Evolutionary conservation across 1,139 yeast species (phyloP).

Genomic region (Arxiozyma telluris): DNA sequence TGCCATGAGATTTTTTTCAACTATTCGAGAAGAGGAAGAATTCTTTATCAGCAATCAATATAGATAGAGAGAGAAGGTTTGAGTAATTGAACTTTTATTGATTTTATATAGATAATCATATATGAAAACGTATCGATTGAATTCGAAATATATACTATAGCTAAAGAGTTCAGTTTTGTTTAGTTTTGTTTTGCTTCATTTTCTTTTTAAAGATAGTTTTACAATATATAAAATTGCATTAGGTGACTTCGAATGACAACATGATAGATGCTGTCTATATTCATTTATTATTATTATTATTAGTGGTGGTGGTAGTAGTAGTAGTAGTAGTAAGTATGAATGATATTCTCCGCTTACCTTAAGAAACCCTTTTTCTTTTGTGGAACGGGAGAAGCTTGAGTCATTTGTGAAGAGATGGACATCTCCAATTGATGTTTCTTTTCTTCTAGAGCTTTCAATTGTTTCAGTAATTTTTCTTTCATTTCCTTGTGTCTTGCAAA

Average conservation of each 20-base stretch:
- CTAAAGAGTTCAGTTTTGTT: background rate
- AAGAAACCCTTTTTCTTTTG: conserved; percentile 54
- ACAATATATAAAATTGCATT: background rate
- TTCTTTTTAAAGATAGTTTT: background rate
- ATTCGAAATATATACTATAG: background rate
- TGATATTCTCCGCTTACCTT: conserved; percentile 33
- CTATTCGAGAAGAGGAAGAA: background rate
- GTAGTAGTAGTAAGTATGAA: no score
- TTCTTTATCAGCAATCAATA: background rate
- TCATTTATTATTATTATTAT: no score
- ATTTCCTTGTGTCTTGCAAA: conserved; percentile 93
- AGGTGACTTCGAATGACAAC: background rate
- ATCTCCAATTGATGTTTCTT: conserved; percentile 79
- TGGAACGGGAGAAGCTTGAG: conserved; percentile 37
- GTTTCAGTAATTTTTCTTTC: conserved; percentile 88
- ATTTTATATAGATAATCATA: background rate
- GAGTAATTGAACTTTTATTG: background rate
- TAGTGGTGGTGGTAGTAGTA: no score
- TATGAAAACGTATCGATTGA: background rate
- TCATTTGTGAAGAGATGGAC: conserved; percentile 36
- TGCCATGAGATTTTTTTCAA: no score
- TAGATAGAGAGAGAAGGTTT: background rate
- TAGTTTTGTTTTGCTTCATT: no score
- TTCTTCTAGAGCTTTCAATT: conserved; percentile 82
- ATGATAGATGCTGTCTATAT: background rate